Evolutionary conservation across 1,139 yeast species (phyloP), one percentile per base, ranked within the genome.

Genomic region (Taphrina wiesneri): DNA sequence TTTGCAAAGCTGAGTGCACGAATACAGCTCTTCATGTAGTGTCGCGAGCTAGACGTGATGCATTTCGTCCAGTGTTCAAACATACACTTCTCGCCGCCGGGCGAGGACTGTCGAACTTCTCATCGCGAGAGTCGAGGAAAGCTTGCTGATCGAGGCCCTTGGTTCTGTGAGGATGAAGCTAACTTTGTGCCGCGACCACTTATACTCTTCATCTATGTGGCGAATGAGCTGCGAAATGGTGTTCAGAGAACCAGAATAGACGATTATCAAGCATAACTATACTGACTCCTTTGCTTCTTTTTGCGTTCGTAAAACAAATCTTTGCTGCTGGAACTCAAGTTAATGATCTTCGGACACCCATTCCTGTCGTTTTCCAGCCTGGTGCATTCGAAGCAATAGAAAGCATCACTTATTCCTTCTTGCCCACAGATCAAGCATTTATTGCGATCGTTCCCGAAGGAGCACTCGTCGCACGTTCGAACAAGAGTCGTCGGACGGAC

Each of bases 341-440:
- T 92, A 26, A 88, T 76, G 62, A 92, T 84, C 71, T 88, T 82
- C 0, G 98, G 98, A 77, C 99, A 92, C 1, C 99, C 99, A 74
- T 92, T 97, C 51, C 97, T 79, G 73, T 90, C 91, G 73, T 85
- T 86, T 73, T 91, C 98, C 57, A 84, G 74, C 56, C 85, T 75
- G 4, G 91, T 93, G 75, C 99, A 92, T 74, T 91, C 96, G 71
- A 84, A 81, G 74, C 99, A 92, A 76, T 90, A 93, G 74, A 80
- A 89, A 0, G 97, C 96, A 41, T 86, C 87, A 41, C 70, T 68
- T 45, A 68, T 65, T 11, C 69, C 90, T 13, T 81, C 73, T 39
- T 74, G 74, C 25, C 91, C 89, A 77, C 98, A 92, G 28, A 90
- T 78, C 25, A 91, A 85, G 74, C 98, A 92, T 70, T 82, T 83